A percentile compares a stretch with the other conserved stretches of the same genome.
These are phyloP conservation scores for Linanthus parryae DNA, from an alignment of 148 eudicot genomes.

Conservation along the genomic window DNA sequence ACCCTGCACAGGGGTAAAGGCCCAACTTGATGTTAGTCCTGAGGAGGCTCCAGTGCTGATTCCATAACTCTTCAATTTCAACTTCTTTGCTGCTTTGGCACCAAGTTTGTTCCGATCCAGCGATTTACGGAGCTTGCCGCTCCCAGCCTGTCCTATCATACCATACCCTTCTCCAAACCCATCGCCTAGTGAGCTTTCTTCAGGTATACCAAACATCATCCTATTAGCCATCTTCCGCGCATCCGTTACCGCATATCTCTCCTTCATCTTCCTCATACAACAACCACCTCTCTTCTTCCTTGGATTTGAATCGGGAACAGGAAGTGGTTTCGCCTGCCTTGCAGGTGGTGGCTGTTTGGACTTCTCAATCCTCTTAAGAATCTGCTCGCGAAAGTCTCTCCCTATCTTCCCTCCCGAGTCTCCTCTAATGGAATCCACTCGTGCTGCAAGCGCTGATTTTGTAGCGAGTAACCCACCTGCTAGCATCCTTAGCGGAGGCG, in stretches of 20 bases:
- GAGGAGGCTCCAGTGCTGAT: slow-evolving; percentile 74
- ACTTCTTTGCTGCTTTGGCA: slow-evolving; percentile 75
- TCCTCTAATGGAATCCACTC: slow-evolving; percentile 60
- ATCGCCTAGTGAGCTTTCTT: slow-evolving; percentile 80
- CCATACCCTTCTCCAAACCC: slow-evolving; percentile 91
- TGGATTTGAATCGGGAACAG: slow-evolving; percentile 86
- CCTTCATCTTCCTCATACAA: too few species aligned
- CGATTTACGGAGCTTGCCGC: slow-evolving; percentile 69
- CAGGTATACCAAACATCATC: slow-evolving; percentile 80
- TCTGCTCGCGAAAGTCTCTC: slow-evolving; percentile 56
- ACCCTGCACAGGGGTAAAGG: slow-evolving; percentile 91
- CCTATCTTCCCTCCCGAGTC: slow-evolving; percentile 66
- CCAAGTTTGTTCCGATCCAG: slow-evolving; percentile 70
- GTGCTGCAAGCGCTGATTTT: too few species aligned
- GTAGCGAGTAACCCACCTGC: slow-evolving; percentile 71
- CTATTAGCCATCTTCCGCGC: slow-evolving; percentile 78
- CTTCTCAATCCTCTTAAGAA: slow-evolving; percentile 77
- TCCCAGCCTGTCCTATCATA: slow-evolving; percentile 90
- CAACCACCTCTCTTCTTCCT: slow-evolving; percentile 89
- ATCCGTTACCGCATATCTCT: slow-evolving; percentile 66
- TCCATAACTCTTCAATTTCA: slow-evolving; percentile 47
- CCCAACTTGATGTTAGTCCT: slow-evolving; percentile 79
- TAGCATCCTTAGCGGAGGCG: slow-evolving; percentile 67
- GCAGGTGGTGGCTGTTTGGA: slow-evolving; percentile 94
- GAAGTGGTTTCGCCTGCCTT: too few species aligned